Evolutionary conservation across 768 basidiomycete genomes (phyloP), one percentile per base, ranked within the genome.

Genomic region (Amanita inopinata): DNA sequence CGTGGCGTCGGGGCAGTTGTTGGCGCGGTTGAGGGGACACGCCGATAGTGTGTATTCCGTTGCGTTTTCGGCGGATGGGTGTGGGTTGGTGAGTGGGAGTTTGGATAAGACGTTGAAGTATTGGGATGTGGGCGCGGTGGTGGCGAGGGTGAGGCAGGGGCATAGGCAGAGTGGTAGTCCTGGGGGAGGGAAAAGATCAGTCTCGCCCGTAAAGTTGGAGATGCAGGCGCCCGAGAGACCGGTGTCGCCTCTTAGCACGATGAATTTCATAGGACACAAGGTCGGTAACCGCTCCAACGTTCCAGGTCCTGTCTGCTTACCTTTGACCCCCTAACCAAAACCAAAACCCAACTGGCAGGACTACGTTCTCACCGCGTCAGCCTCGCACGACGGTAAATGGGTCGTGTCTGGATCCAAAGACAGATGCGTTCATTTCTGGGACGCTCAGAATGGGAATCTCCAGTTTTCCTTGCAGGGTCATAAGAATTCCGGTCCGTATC

Each of bases 31-130:
- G 40, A 62, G 72, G 31, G 87, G 86, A 0, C 87, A 89, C 58
- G 70, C 73, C 48, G 84, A 90, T 53, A 80, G 78, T 36, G 85
- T 90, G 24, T 91, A 90, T 57, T 80, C 80, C 36, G 70, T 90
- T 8, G 86, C 85, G n/a, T 97, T 96, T 62, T 88, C 88, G 3
- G 90, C 88, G 0, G 93, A 94, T 55, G 91, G 91, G 28, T 78
- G 79, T 56, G 84, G 81, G 2, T 67, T 97, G 51, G 84, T 96
- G 5, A 88, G 83, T 49, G 93, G 90, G 24, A 88, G 85, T 61
- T 63, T 90, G 52, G 88, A 90, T 56, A 80, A 83, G 66, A 85
- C 82, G 34, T 55, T 91, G 47, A 84, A 87, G 57, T 77, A 81
- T 46, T 90, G 88, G 84, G 86, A 89, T 56, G 69, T 90, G 10